These are phyloP conservation scores for Melocanna baccifera DNA, from an alignment of 176 grass and related monocot species.

Conservation along the genomic window DNA sequence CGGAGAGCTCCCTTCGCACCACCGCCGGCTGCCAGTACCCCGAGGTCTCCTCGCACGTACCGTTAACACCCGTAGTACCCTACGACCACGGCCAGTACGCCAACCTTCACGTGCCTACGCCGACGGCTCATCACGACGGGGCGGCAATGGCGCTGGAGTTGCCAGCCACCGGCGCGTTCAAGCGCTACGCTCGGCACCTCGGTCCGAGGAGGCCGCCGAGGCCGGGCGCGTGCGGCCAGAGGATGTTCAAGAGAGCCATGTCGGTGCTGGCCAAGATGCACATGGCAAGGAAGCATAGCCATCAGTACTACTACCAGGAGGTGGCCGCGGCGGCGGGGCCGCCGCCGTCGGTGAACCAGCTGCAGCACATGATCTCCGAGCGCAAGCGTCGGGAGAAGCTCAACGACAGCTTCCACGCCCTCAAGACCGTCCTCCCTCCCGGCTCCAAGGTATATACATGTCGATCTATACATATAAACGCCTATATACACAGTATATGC, in stretches of 20 bases:
- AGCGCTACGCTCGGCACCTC: constrained; percentile 47
- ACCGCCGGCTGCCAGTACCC: neutral
- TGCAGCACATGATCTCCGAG: constrained; percentile 89
- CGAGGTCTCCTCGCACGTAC: constrained; percentile 39
- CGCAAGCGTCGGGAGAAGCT: constrained; percentile 82
- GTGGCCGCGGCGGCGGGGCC: neutral
- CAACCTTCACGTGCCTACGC: neutral
- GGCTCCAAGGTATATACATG: constrained; percentile 46
- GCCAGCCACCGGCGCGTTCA: constrained; percentile 36
- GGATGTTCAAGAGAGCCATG: constrained; percentile 68
- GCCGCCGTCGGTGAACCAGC: constrained; percentile 51
- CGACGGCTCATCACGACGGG: neutral
- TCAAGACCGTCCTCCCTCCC: constrained; percentile 63
- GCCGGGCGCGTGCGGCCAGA: constrained; percentile 38
- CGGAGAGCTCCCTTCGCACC: constrained; percentile 2
- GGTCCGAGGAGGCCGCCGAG: constrained; percentile 3
- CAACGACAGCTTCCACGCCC: constrained; percentile 77
- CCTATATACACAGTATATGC: neutral
- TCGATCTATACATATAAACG: neutral
- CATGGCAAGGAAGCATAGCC: neutral
- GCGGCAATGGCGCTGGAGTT: neutral
- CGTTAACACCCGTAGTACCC: neutral
- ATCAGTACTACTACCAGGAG: constrained; percentile 24
- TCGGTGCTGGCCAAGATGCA: constrained; percentile 45
- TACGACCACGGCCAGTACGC: neutral